A percentile compares a stretch with the other conserved stretches of the same genome.
phyloP scores from a whole-genome alignment of 2,329 filamentous ascomycete species.

The Xylaria sp. region DNA sequence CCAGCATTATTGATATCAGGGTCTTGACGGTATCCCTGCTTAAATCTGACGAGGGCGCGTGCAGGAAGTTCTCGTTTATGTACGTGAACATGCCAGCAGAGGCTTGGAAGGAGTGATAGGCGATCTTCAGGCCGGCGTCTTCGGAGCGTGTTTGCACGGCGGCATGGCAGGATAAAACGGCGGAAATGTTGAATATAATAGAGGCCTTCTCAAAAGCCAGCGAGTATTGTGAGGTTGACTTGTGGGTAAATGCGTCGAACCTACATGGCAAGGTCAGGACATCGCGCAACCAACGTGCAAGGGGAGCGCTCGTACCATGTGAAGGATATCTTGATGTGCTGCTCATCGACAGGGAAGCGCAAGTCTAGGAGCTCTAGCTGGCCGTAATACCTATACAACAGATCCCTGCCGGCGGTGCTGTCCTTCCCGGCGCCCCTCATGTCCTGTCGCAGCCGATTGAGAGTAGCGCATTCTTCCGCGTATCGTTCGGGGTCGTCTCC shows the following conservation, averaged over 20 bases:
- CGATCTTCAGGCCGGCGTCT: slow-evolving; percentile 91
- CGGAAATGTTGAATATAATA: slow-evolving; percentile 99
- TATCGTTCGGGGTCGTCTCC: slow-evolving; percentile 97
- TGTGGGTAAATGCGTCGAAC: slow-evolving; percentile 99
- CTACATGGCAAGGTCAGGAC: slow-evolving; percentile 57
- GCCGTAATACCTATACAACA: slow-evolving; percentile 97
- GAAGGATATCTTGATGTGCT: slow-evolving; percentile 98
- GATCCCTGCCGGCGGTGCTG: slow-evolving; percentile 89
- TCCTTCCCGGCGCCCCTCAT: slow-evolving; percentile 98
- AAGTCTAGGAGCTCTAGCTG: slow-evolving; percentile 95
- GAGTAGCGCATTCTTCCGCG: slow-evolving; percentile 90
- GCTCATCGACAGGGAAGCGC: slow-evolving; percentile 96
- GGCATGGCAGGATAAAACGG: slow-evolving; percentile 94
- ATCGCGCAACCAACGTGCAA: slow-evolving; percentile 20
- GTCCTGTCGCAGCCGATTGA: slow-evolving; percentile 95
- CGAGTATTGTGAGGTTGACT: slow-evolving; percentile 95
- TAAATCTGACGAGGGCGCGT: slow-evolving; percentile 94
- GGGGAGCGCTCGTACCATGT: slow-evolving; percentile 75
- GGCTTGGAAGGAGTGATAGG: slow-evolving; percentile 98
- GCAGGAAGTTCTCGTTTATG: slow-evolving; percentile 99
- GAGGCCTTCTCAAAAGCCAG: slow-evolving; percentile 98
- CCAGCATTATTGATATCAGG: slow-evolving; percentile 90
- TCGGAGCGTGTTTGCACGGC: slow-evolving; percentile 92
- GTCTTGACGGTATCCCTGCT: slow-evolving; percentile 96
- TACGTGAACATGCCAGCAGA: slow-evolving; percentile 99